A percentile compares a stretch with the other conserved stretches of the same genome.
Evolutionary conservation across 1,284 basidiomycete genomes (phyloP).

Genomic region (Wallemia mellicola): DNA sequence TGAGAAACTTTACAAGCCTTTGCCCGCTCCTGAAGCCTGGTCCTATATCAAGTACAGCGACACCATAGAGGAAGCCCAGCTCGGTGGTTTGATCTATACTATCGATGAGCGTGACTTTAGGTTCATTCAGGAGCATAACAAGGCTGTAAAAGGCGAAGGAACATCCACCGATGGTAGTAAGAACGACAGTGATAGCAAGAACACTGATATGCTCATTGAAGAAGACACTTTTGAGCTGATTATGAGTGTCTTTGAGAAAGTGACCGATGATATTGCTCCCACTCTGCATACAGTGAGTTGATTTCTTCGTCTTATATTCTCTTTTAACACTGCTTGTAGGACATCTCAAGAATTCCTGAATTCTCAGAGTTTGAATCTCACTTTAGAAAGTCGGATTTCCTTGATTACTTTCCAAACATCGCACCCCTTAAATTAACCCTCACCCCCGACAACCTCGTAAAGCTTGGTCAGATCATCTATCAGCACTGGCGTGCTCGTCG

Average conservation of each 20-base stretch:
- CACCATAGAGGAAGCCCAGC: conserved; percentile 54
- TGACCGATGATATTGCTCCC: conserved; percentile 63
- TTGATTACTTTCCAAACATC: conserved; percentile 31
- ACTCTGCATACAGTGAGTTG: conserved; percentile 58
- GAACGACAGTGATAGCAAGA: conserved; percentile 25
- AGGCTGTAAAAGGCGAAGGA: conserved; percentile 56
- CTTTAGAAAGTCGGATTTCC: conserved; percentile 27
- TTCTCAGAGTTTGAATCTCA: conserved; percentile 49
- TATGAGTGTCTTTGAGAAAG: conserved; percentile 78
- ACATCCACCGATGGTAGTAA: conserved; percentile 37
- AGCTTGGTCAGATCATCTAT: conserved; percentile 21
- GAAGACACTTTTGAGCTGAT: conserved; percentile 85
- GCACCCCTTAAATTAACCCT: conserved; percentile 31
- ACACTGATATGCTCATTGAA: conserved; percentile 25
- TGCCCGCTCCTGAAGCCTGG: conserved; percentile 40
- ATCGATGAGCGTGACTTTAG: conserved; percentile 90
- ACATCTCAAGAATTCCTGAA: conserved; percentile 26
- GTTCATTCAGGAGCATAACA: conserved; percentile 79
- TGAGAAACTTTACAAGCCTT: conserved; percentile 31
- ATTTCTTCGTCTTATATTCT: conserved; percentile 1
- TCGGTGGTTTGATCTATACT: conserved; percentile 47
- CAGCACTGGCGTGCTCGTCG: conserved; percentile 54
- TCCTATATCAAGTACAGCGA: conserved; percentile 61
- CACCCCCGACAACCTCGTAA: conserved; percentile 21
- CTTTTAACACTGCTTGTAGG: conserved; percentile 10